Evolutionary conservation across 306 rosid species (phyloP), one percentile per base, ranked within the genome.

Genomic region (Heteromeles arbutifolia): DNA sequence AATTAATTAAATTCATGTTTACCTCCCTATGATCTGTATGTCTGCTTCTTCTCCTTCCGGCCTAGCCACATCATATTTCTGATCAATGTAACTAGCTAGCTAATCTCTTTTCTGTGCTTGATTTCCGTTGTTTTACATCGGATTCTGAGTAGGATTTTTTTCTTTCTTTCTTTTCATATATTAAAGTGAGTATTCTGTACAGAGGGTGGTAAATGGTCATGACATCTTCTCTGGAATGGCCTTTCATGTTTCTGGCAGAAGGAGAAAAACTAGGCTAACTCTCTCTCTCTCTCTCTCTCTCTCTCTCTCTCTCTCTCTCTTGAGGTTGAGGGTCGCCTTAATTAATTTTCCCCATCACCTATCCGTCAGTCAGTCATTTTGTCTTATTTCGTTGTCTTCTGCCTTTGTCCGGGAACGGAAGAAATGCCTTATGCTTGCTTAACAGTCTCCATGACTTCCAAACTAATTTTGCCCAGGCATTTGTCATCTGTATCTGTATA

Each of bases 161-260:
- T n/a, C n/a, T n/a, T 45, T 45, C 18, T 8, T 45, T 45, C 6
- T 45, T 45, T 45, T 45, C 52, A 13, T 45, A 13, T 13, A 72
- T 81, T 72, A 66, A 41, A 58, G 81, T 31, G 75, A 62, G 77
- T 24, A 41, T 10, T 41, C 44, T 41, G 44, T 41, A 10, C 12
- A 8, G 44, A 41, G 44, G 12, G 69, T 65, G 69, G 62, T 85
- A 82, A 82, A 85, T 82, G 84, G 80, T 69, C 69, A 69, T 82
- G 82, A 82, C 88, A 82, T 80, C 73, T 74, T 79, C 81, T 80
- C 84, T 74, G 82, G 78, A 79, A 74, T 77, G 78, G 78, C 78
- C 82, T 80, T 82, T 80, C 79, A 75, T 75, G 77, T 76, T 79
- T 83, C 79, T 83, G 86, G 81, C 76, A 59, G 69, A 72, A 29